Conservation (phyloP, 331 rosid species). For the Arachis monticola region DNA sequence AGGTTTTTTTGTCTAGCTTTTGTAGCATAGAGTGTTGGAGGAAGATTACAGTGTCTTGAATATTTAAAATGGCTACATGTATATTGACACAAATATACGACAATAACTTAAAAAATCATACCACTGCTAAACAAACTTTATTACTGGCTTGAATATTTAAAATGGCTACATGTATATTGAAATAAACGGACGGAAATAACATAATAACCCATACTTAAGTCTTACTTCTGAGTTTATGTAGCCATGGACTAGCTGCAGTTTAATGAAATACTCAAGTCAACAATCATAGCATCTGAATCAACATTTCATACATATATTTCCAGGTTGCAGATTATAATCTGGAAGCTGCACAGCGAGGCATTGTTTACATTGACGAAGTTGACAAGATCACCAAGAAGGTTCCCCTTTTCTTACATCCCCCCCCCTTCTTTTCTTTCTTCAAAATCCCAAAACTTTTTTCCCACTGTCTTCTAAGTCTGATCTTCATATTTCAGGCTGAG, state of each 20-base stretch:
- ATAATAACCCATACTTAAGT: neutral
- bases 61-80: no score
- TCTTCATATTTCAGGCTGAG: conserved; percentile 73
- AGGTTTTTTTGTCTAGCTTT: neutral
- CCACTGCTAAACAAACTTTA: conserved; percentile 11
- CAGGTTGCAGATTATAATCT: conserved; percentile 97
- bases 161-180: no score
- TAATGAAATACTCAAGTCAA: conserved; percentile 25
- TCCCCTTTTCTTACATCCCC: conserved; percentile 10
- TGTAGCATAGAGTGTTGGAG: no score
- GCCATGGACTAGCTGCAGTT: conserved; percentile 14
- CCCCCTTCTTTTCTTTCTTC: neutral
- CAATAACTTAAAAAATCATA: neutral
- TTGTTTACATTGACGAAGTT: conserved; percentile 97
- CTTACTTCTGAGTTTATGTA: conserved; percentile 11
- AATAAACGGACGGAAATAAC: no score
- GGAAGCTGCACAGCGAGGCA: conserved; percentile 97
- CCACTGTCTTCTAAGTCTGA: conserved; percentile 24
- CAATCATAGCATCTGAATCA: conserved; percentile 23
- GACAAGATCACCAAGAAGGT: conserved; percentile 99
- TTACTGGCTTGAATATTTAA: neutral
- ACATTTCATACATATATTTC: conserved; percentile 15
- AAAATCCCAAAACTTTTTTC: conserved; percentile 9
- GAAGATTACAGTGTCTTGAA: no score
- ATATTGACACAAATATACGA: no score